Evolutionary conservation across 805 yeast genomes (phyloP).

Genomic region (Metschnikowia matae): DNA sequence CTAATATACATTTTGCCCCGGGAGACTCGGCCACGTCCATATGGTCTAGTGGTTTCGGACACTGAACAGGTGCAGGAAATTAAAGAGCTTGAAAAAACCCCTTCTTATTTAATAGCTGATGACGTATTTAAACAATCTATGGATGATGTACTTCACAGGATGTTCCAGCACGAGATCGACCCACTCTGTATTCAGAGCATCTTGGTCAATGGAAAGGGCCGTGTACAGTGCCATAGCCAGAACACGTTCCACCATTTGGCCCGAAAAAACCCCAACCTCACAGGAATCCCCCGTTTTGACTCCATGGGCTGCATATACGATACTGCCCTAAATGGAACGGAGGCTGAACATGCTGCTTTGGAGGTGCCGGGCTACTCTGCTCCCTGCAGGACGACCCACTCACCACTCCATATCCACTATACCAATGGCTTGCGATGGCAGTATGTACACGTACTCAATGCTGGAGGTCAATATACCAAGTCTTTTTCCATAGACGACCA

Average conservation of each 20-base stretch:
- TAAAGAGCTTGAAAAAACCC: slow-evolving; percentile 21
- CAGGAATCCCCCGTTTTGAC: slow-evolving; percentile 15
- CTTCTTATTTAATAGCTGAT: slow-evolving; percentile 28
- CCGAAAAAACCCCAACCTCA: slow-evolving; percentile 11
- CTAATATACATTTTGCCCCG: slow-evolving; percentile 41
- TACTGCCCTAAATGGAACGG: slow-evolving; percentile 13
- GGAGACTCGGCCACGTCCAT: slow-evolving; percentile 26
- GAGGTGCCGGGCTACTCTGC: slow-evolving; percentile 25
- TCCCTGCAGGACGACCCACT: slow-evolving; percentile 19
- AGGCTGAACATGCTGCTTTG: slow-evolving; percentile 18
- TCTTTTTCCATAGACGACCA: slow-evolving; percentile 32
- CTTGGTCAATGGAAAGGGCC: slow-evolving; percentile 29
- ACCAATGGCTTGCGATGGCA: slow-evolving; percentile 23
- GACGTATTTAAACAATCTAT: slow-evolving; percentile 39
- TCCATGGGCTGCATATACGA: slow-evolving; percentile 21
- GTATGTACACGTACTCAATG: slow-evolving; percentile 26
- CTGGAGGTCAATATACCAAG: slow-evolving; percentile 34
- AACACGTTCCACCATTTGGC: slow-evolving; percentile 14
- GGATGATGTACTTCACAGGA: slow-evolving; percentile 31
- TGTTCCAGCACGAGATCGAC: slow-evolving; percentile 30
- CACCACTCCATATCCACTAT: slow-evolving; percentile 18
- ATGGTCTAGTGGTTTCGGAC: slow-evolving; percentile 22
- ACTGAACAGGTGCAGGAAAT: slow-evolving; percentile 27
- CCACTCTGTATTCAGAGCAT: slow-evolving; percentile 31
- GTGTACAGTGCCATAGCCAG: slow-evolving; percentile 20